These are phyloP conservation scores for Ormosia semicastrata DNA, from an alignment of 306 rosid genomes.

Conservation along the genomic window DNA sequence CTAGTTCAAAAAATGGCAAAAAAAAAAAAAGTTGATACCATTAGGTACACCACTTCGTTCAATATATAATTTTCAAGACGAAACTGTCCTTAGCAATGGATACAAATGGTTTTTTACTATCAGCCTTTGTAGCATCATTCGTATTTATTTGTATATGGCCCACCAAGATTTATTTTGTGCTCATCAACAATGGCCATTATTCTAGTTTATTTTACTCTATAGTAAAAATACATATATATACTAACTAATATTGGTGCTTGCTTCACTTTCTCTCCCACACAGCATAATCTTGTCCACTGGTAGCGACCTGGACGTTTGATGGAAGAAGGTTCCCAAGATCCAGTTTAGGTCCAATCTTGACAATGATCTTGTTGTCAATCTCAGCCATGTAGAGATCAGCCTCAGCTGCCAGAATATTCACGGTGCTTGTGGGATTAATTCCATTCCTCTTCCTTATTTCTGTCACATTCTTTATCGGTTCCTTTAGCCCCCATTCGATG, in stretches of 20 bases:
- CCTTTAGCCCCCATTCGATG: constrained; percentile 53
- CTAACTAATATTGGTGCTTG: neutral
- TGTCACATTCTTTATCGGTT: constrained; percentile 35
- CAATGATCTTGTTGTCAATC: constrained; percentile 54
- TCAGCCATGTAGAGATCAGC: constrained; percentile 58
- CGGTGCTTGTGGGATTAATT: constrained; percentile 42
- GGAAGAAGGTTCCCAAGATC: constrained; percentile 63
- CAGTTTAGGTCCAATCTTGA: constrained; percentile 57
- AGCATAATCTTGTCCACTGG: constrained; percentile 53
- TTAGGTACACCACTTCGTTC: neutral
- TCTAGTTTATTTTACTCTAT: neutral
- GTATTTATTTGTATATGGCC: neutral
- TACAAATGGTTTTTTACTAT: too few species aligned
- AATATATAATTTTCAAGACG: neutral
- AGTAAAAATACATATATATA: neutral
- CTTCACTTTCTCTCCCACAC: constrained; percentile 58
- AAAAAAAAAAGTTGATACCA: too few species aligned
- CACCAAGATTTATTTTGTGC: neutral
- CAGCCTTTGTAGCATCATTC: neutral
- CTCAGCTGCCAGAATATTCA: constrained; percentile 57
- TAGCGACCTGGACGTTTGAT: constrained; percentile 38
- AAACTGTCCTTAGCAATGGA: neutral
- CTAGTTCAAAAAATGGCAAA: too few species aligned
- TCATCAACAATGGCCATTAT: neutral
- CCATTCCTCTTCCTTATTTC: constrained; percentile 58